phyloP scores from a whole-genome alignment of 768 basidiomycete genomes.

The Leccinum truebloodii region DNA sequence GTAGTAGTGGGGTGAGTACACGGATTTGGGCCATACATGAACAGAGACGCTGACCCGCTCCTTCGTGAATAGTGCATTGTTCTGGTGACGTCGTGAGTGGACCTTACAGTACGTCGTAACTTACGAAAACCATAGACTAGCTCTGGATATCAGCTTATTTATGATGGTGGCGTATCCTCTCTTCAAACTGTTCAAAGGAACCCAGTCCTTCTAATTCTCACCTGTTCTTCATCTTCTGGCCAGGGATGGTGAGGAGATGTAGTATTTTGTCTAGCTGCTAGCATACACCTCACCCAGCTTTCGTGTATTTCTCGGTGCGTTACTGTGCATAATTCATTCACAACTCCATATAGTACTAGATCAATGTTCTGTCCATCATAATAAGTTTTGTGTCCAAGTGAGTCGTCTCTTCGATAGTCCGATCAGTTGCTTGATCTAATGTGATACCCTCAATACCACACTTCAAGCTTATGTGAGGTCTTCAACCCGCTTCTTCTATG shows the following conservation, averaged over 20 bases:
- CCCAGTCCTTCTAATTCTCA: no score
- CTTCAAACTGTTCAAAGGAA: no score
- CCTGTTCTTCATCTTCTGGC: no score
- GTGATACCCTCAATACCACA: background rate
- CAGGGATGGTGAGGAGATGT: constrained; percentile 11
- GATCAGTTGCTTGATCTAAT: background rate
- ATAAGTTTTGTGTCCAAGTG: constrained; percentile 4
- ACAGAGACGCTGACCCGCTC: background rate
- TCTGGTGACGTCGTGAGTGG: no score
- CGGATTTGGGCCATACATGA: no score
- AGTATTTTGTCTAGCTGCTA: background rate
- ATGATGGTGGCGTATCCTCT: no score
- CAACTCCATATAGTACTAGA: background rate
- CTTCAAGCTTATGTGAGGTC: background rate
- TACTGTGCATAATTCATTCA: background rate
- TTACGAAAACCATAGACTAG: no score
- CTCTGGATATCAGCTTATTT: no score
- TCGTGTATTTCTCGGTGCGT: background rate
- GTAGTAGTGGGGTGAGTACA: background rate
- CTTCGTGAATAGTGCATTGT: no score
- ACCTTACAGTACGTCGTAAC: no score
- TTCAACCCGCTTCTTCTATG: background rate
- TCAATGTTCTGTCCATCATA: background rate
- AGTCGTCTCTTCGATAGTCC: background rate
- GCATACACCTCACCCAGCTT: background rate